Evolutionary conservation across 78 protist species (phyloP).

Genomic region (Dictyostelium capitatum): DNA sequence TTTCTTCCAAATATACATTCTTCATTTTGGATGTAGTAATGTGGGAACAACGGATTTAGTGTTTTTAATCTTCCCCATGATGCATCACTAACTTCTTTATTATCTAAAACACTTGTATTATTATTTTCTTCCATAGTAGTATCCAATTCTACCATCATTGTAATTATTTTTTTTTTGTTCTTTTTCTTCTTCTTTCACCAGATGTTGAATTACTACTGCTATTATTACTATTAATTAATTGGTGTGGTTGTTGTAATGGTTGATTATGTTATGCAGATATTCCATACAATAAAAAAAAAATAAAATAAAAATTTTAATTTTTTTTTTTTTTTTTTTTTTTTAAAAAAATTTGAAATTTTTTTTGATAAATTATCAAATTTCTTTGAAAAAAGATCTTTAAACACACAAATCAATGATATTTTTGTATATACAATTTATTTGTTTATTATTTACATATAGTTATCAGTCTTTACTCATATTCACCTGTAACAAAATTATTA

Average conservation of each 20-base stretch:
- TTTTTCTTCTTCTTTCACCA: too few species aligned
- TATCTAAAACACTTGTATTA: neutral
- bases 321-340: neutral
- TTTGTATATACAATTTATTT: too few species aligned
- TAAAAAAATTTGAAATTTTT: neutral
- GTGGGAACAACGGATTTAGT: slow-evolving; percentile 16
- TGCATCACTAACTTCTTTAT: neutral
- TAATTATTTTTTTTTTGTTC: neutral
- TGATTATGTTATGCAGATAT: too few species aligned
- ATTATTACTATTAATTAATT: neutral
- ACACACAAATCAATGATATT: too few species aligned
- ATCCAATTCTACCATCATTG: slow-evolving; percentile 18
- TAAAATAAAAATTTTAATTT: neutral
- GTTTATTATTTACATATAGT: neutral
- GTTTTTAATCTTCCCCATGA: slow-evolving; percentile 51
- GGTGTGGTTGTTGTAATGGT: too few species aligned
- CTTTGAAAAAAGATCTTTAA: neutral
- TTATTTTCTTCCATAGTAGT: neutral
- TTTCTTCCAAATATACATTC: slow-evolving; percentile 60
- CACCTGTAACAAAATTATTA: slow-evolving; percentile 65
- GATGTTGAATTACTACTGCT: neutral
- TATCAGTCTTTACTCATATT: neutral
- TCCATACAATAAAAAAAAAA: neutral
- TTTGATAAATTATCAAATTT: neutral
- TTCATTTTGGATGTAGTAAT: slow-evolving; percentile 26